Conservation (phyloP, 106 monocot species). For the Dendrobium chrysotoxum region DNA sequence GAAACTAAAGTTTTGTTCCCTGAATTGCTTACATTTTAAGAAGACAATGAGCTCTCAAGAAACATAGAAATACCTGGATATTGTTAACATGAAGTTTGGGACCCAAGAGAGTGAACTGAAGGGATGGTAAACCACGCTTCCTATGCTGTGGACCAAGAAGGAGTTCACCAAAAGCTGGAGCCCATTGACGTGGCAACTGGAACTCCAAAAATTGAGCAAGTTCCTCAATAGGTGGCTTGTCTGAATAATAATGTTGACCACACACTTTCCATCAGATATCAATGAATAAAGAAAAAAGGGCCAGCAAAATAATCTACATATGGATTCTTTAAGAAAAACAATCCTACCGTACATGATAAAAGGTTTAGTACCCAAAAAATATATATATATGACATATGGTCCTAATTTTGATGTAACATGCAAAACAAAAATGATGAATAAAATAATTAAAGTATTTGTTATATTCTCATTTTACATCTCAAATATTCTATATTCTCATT, state of each 20-base stretch:
- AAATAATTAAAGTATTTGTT: neutral
- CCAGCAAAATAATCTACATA: neutral
- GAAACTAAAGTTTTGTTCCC: neutral
- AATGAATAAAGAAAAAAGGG: neutral
- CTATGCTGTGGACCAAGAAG: slow-evolving; percentile 45
- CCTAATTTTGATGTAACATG: neutral
- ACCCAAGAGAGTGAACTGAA: slow-evolving; percentile 58
- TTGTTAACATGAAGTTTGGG: slow-evolving; percentile 59
- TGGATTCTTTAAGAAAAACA: neutral
- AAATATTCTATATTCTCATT: no score
- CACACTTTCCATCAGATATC: slow-evolving; percentile 9
- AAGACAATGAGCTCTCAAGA: neutral
- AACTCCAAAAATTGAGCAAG: slow-evolving; percentile 72
- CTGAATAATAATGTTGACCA: slow-evolving; percentile 20
- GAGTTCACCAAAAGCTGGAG: slow-evolving; percentile 62
- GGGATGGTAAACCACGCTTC: slow-evolving; percentile 45
- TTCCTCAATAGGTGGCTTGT: slow-evolving; percentile 76
- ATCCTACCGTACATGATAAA: neutral
- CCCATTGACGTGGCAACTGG: slow-evolving; percentile 76
- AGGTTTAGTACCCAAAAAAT: neutral
- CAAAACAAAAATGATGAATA: neutral
- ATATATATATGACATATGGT: neutral
- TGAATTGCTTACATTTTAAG: neutral
- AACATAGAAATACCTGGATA: slow-evolving; percentile 28
- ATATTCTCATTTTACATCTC: no score